These are phyloP conservation scores for Penicillium brevicompactum DNA, from an alignment of 2,329 filamentous ascomycete species.

Conservation along the genomic window DNA sequence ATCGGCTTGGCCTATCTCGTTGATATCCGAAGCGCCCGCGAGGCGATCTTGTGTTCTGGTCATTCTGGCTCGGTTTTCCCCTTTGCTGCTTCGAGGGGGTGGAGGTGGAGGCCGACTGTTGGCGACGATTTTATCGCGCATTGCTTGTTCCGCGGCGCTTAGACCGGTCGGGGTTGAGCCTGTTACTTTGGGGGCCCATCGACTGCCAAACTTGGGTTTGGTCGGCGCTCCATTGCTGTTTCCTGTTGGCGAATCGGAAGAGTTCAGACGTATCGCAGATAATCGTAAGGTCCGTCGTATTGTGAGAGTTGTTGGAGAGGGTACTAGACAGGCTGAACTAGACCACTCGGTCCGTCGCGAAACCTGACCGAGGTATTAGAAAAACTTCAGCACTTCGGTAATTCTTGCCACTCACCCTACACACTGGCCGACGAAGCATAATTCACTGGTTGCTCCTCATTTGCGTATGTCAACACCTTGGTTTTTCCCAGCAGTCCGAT, in stretches of 20 bases:
- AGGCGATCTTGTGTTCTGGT: too few species aligned
- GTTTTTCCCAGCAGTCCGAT: too few species aligned
- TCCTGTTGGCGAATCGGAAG: slow-evolving; percentile 28
- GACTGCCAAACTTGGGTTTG: slow-evolving; percentile 33
- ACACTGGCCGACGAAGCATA: slow-evolving; percentile 39
- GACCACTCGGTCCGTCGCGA: slow-evolving; percentile 44
- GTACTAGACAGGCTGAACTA: slow-evolving; percentile 33
- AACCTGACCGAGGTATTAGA: slow-evolving; percentile 28
- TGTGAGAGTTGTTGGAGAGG: slow-evolving; percentile 20
- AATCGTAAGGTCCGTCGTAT: slow-evolving; percentile 40
- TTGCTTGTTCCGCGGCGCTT: slow-evolving; percentile 35
- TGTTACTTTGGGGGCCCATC: slow-evolving; percentile 23
- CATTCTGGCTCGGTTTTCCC: not conserved
- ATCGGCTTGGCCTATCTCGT: not conserved
- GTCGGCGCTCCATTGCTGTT: slow-evolving; percentile 20
- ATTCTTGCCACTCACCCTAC: slow-evolving; percentile 29
- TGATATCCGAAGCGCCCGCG: not conserved
- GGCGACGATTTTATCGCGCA: slow-evolving; percentile 32
- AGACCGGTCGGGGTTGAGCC: slow-evolving; percentile 26
- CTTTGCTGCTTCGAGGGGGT: not conserved
- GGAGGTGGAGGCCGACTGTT: slow-evolving; percentile 12
- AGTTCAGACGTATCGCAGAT: slow-evolving; percentile 27
- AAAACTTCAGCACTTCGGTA: not conserved
- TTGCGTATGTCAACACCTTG: not conserved
- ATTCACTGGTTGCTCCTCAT: slow-evolving; percentile 18